Conservation (phyloP, 2,329 filamentous ascomycete genomes). For the Diplodia mutila region DNA sequence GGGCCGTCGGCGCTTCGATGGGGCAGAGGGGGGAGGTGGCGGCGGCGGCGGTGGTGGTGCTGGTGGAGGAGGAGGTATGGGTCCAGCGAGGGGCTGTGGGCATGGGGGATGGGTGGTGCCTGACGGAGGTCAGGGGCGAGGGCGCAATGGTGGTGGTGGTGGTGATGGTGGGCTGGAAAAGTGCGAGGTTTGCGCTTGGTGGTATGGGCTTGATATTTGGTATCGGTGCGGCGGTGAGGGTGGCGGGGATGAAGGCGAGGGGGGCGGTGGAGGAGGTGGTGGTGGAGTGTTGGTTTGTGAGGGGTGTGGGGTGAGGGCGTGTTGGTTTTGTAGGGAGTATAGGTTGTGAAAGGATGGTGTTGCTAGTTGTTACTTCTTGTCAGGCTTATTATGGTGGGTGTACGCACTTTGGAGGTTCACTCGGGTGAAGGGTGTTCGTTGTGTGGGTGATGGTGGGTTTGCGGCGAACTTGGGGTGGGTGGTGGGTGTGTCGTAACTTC, state of each 20-base stretch:
- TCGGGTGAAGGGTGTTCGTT: not conserved
- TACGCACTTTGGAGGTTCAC: not conserved
- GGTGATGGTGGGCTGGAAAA: not conserved
- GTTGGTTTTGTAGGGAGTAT: constrained; percentile 14
- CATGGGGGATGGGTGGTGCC: not conserved
- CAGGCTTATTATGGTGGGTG: not conserved
- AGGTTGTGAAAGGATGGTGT: not conserved
- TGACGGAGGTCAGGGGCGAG: not conserved
- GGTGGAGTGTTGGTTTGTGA: constrained; percentile 2
- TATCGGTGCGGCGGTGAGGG: not conserved
- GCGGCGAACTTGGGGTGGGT: not conserved
- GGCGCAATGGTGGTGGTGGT: not conserved
- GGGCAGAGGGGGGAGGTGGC: not conserved
- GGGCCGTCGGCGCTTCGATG: too few species aligned
- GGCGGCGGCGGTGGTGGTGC: too few species aligned
- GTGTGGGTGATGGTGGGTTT: not conserved
- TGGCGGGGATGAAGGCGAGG: not conserved
- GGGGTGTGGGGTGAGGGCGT: not conserved
- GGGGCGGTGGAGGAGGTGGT: not conserved
- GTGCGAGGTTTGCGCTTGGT: constrained; percentile 2
- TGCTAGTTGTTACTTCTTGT: not conserved
- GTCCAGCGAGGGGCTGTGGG: too few species aligned
- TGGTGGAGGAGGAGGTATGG: not conserved
- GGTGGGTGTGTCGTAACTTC: not conserved
- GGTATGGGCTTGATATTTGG: constrained; percentile 15